Percentiles rank a stretch among this genome's conserved stretches.
These are phyloP conservation scores for Corymbia maculata DNA, from an alignment of 345 rosid species.

Conservation along the genomic window DNA sequence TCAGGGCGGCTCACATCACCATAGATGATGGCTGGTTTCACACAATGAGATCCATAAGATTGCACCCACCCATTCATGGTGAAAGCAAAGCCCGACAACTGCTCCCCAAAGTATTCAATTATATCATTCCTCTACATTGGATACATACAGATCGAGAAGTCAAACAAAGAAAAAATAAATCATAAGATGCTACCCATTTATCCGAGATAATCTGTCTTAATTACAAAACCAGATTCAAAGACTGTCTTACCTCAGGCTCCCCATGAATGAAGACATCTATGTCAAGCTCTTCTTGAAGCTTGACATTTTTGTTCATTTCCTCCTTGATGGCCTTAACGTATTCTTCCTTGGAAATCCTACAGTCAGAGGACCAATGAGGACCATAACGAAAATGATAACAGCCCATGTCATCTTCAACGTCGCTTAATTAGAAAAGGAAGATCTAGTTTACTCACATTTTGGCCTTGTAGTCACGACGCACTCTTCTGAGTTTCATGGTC, in stretches of 20 bases:
- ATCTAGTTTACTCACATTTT: constrained; percentile 54
- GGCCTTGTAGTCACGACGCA: constrained; percentile 89
- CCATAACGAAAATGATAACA: neutral
- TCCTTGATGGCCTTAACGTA: constrained; percentile 78
- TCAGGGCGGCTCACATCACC: constrained; percentile 99
- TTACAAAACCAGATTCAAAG: neutral
- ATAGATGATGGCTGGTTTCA: constrained; percentile 96
- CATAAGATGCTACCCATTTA: neutral
- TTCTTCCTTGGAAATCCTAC: constrained; percentile 82
- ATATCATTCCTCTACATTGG: constrained; percentile 72
- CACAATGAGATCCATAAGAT: constrained; percentile 92
- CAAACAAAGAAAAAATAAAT: neutral
- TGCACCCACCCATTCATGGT: constrained; percentile 95
- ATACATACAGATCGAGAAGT: neutral
- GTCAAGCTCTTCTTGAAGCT: constrained; percentile 85
- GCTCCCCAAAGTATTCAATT: constrained; percentile 97
- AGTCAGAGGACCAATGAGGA: neutral
- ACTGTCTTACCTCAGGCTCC: constrained; percentile 72
- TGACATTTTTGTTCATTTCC: constrained; percentile 83
- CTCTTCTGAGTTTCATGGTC: constrained; percentile 72
- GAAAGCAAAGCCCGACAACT: constrained; percentile 81
- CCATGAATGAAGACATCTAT: constrained; percentile 96
- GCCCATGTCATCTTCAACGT: neutral
- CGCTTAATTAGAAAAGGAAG: neutral
- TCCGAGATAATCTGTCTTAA: neutral